Conservation (phyloP, 225 moss, liverwort and hornwort genomes). For the Pleurozium schreberi region DNA sequence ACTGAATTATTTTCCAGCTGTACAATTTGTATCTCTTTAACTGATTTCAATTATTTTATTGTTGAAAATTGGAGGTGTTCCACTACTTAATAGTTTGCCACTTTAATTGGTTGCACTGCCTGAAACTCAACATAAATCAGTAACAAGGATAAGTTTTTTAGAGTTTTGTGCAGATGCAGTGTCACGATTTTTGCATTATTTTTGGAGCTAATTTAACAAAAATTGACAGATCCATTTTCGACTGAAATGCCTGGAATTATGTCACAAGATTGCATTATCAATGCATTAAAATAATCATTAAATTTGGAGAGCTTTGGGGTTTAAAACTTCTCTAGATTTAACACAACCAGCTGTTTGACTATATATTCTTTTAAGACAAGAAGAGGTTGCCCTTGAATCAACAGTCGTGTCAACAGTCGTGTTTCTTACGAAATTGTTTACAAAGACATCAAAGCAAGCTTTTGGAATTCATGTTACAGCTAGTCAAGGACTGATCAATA, state of each 20-base stretch:
- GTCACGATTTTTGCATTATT: rapidly evolving
- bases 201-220: rapidly evolving
- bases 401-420: neutral
- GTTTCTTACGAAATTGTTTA: neutral
- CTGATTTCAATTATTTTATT: too few relatives aligned
- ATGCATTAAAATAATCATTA: neutral
- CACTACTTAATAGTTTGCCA: neutral
- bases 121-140: neutral
- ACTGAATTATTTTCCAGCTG: neutral
- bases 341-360: neutral
- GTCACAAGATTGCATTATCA: neutral
- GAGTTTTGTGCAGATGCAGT: neutral
- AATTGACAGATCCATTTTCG: neutral
- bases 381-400: neutral
- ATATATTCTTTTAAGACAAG: too few relatives aligned
- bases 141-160: too few relatives aligned
- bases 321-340: neutral
- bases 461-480: neutral
- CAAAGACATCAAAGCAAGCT: neutral
- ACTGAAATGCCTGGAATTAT: neutral
- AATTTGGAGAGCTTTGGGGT: neutral
- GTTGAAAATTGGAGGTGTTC: neutral
- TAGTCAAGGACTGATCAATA: neutral
- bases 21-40: neutral
- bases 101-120: rapidly evolving